Conservation (phyloP, 371 early-diverging fungal species). For the Choanephora cucurbitarum region DNA sequence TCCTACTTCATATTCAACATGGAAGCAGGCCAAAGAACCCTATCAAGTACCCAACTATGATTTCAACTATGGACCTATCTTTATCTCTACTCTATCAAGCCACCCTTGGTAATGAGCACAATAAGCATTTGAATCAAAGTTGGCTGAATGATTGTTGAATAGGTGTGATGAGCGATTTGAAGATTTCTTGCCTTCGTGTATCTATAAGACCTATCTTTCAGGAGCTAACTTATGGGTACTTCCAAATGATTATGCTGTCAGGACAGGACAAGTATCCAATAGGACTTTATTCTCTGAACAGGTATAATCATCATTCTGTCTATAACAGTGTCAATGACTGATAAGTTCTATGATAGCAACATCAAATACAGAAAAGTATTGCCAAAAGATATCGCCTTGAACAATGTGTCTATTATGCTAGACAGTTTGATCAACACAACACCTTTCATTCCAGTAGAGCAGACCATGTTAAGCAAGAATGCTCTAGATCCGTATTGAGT, state of each 20-base stretch:
- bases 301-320: slow-evolving; percentile 9
- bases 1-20: slow-evolving; percentile 33
- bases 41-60: slow-evolving; percentile 40
- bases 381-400: slow-evolving; percentile 42
- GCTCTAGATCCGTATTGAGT: slow-evolving; percentile 34
- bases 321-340: too few relatives aligned
- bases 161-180: slow-evolving; percentile 52
- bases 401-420: slow-evolving; percentile 44
- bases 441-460: slow-evolving; percentile 28
- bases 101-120: slow-evolving; percentile 41
- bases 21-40: slow-evolving; percentile 38
- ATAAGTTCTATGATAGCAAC: too few relatives aligned
- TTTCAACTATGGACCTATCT: slow-evolving; percentile 41
- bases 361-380: slow-evolving; percentile 23
- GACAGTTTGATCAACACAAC: slow-evolving; percentile 34
- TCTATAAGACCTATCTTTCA: slow-evolving; percentile 37
- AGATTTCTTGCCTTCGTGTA: slow-evolving; percentile 38
- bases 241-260: slow-evolving; percentile 35
- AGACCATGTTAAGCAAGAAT: slow-evolving; percentile 40
- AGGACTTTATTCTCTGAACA: slow-evolving; percentile 25
- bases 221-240: slow-evolving; percentile 46
- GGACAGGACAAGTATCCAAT: slow-evolving; percentile 34
- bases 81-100: slow-evolving; percentile 26
- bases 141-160: not conserved
- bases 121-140: slow-evolving; percentile 1